Conservation (phyloP, 2,329 filamentous ascomycete genomes). For the Fusarium duplospermum region DNA sequence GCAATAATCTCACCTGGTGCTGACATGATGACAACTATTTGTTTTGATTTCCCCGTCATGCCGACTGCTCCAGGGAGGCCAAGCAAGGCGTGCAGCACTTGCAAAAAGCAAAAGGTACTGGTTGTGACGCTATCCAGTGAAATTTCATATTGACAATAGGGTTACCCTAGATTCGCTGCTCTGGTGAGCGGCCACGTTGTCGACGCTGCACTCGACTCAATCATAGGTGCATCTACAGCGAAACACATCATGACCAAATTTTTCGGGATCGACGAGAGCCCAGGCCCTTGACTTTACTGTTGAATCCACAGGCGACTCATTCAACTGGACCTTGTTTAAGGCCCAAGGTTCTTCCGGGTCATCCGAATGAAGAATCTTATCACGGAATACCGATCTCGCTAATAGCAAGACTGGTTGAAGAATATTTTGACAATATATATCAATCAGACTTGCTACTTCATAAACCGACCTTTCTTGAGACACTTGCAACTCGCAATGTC, state of each 20-base stretch:
- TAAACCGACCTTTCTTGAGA: neutral
- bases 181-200: conserved; percentile 30
- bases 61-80: conserved; percentile 10
- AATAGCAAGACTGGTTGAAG: neutral
- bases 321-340: neutral
- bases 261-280: no score
- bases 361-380: neutral
- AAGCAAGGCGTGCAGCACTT: conserved; percentile 25
- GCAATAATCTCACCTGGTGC: neutral
- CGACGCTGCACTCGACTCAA: conserved; percentile 23
- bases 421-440: conserved; percentile 34
- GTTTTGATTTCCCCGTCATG: neutral
- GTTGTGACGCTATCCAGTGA: neutral
- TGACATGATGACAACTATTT: neutral
- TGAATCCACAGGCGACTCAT: neutral
- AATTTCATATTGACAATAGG: neutral
- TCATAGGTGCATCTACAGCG: conserved; percentile 3
- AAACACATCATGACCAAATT: neutral
- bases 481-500: neutral
- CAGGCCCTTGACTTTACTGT: neutral
- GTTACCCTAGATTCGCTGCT: conserved; percentile 28
- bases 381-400: neutral
- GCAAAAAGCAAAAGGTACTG: conserved; percentile 33
- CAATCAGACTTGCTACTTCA: conserved; percentile 25
- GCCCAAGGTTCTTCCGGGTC: neutral